These are phyloP conservation scores for Aeschynomene evenia DNA, from an alignment of 306 rosid species.

Conservation along the genomic window DNA sequence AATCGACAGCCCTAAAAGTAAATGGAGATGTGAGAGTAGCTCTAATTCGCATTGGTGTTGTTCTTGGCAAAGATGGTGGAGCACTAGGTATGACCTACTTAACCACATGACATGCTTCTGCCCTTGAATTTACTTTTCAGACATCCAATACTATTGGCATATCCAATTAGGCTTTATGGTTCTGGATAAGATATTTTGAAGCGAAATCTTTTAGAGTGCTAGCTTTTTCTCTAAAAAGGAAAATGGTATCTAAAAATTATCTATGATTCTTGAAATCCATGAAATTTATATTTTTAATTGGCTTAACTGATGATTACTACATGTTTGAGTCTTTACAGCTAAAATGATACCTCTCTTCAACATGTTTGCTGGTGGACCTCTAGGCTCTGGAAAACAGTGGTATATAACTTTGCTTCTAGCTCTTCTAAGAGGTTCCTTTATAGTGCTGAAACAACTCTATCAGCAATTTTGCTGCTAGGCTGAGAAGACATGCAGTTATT, in stretches of 20 bases:
- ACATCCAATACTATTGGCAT: constrained; percentile 3
- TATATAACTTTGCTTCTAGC: constrained; percentile 40
- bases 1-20: constrained; percentile 67
- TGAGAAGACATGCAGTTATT: background rate
- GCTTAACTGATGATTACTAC: constrained; percentile 16
- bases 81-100: constrained; percentile 69
- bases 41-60: constrained; percentile 90
- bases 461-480: background rate
- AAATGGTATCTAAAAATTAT: background rate
- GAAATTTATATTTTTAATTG: background rate
- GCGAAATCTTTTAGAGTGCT: background rate
- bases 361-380: constrained; percentile 97
- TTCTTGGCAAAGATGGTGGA: constrained; percentile 98
- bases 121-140: background rate
- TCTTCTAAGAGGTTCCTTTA: constrained; percentile 15
- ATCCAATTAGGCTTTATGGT: background rate
- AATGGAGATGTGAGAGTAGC: constrained; percentile 80
- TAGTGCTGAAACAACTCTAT: constrained; percentile 1
- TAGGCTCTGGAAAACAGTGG: constrained; percentile 97
- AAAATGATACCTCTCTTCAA: constrained; percentile 93
- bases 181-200: constrained; percentile 14
- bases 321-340: constrained; percentile 59
- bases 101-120: background rate
- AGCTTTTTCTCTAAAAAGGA: background rate
- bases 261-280: constrained; percentile 3